Evolutionary conservation across 2,329 filamentous ascomycete species (phyloP).

Genomic region (Lachnellula occidentalis): DNA sequence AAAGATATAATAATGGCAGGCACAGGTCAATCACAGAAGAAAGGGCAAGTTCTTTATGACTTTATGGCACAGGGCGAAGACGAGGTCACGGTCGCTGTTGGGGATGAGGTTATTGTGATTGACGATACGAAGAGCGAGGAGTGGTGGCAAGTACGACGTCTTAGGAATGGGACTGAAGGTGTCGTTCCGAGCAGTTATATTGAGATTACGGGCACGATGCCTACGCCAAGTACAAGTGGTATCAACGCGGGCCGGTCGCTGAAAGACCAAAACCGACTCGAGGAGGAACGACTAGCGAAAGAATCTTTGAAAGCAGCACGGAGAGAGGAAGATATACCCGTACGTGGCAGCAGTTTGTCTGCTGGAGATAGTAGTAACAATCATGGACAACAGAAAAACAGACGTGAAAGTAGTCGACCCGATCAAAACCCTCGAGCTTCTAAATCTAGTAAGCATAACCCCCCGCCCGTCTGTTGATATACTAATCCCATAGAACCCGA

Average conservation of each 20-base stretch:
- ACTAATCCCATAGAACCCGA: slow-evolving; percentile 63
- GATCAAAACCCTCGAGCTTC: slow-evolving; percentile 49
- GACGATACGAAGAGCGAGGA: slow-evolving; percentile 92
- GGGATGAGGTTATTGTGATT: slow-evolving; percentile 84
- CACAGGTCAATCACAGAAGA: slow-evolving; percentile 65
- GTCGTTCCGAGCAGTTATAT: slow-evolving; percentile 97
- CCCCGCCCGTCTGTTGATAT: background rate
- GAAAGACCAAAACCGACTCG: slow-evolving; percentile 70
- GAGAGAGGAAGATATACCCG: slow-evolving; percentile 64
- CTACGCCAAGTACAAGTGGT: slow-evolving; percentile 46
- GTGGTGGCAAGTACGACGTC: slow-evolving; percentile 91
- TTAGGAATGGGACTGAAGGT: slow-evolving; percentile 91
- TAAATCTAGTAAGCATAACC: slow-evolving; percentile 63
- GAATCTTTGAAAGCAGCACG: slow-evolving; percentile 62
- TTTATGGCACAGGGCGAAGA: slow-evolving; percentile 96
- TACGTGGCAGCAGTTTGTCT: slow-evolving; percentile 73
- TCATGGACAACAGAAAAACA: slow-evolving; percentile 64
- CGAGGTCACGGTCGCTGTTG: slow-evolving; percentile 85
- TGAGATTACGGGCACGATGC: slow-evolving; percentile 69
- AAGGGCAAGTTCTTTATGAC: slow-evolving; percentile 84
- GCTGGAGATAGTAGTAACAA: slow-evolving; percentile 61
- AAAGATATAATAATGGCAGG: slow-evolving; percentile 82
- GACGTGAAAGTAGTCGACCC: slow-evolving; percentile 60
- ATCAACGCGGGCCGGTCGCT: slow-evolving; percentile 58
- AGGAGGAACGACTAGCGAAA: slow-evolving; percentile 79